Evolutionary conservation across 331 rosid genomes (phyloP).

Genomic region (Rosa hybrid): DNA sequence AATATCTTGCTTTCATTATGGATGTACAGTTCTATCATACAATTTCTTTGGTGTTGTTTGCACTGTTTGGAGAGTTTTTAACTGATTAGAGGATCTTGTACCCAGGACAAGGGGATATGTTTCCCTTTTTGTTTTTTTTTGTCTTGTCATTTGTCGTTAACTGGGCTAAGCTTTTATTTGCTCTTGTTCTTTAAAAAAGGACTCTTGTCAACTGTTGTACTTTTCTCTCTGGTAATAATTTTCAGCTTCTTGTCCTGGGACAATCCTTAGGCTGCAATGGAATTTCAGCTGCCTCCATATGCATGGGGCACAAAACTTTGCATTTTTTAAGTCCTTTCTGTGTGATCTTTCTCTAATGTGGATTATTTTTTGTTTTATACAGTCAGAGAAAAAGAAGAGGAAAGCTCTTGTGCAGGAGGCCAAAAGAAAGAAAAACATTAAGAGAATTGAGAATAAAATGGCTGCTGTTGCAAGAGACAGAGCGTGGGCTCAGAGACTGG

Average conservation of each 20-base stretch:
- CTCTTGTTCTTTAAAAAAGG: neutral
- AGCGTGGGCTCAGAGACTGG: slow-evolving; percentile 76
- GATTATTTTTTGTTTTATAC: slow-evolving; percentile 30
- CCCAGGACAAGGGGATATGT: neutral
- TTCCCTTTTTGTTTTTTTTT: neutral
- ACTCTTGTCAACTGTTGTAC: neutral
- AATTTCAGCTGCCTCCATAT: neutral
- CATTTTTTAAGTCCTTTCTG: neutral
- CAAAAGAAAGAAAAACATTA: slow-evolving; percentile 60
- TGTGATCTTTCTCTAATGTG: slow-evolving; percentile 6
- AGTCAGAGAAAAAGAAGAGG: slow-evolving; percentile 76
- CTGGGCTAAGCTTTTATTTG: neutral
- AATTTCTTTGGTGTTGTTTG: neutral
- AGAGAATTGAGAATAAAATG: slow-evolving; percentile 86
- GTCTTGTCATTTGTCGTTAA: neutral
- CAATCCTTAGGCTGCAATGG: neutral
- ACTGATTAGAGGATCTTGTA: neutral
- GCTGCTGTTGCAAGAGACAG: slow-evolving; percentile 97
- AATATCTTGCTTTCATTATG: neutral
- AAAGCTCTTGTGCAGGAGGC: slow-evolving; percentile 85
- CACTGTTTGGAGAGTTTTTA: neutral
- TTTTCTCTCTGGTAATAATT: neutral
- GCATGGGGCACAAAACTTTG: neutral
- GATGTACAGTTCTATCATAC: neutral
- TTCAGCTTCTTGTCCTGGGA: neutral